Base-by-base conservation (phyloP, 768 basidiomycete species). In the Boletellus ananas region DNA sequence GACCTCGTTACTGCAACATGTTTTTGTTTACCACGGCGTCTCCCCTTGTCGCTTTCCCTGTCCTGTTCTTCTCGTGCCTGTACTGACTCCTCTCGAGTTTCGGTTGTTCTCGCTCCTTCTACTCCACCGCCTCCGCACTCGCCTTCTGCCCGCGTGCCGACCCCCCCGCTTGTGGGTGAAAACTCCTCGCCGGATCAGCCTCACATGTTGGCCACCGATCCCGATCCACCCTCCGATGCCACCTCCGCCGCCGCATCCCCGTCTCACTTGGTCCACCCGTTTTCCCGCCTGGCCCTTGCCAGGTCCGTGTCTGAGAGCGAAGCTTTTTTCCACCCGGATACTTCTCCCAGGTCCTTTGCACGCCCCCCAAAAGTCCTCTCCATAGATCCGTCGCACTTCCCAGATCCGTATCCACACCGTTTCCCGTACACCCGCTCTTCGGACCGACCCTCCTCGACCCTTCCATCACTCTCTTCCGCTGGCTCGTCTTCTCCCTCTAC, bases 401-500 rank as follows among this genome's bases (percentile, higher is more conserved):
- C 87, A 18, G 84, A 88, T 66, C 84, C 84, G 20, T 83, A 86
- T 68, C 82, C 85, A 21, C 81, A 78, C 51, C 79, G 80, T 36
- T 69, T 74, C 10, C 79, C 72, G 6, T 80, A 74, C 44, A 70
- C 69, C 58, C 72, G 60, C 42, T 57, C 57, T 20, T 68, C 68
- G 17, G 66, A 67, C 41, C 58, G 68, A 47, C 27, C 54, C n/a
- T 70, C 70, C 9, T 71, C 71, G 1, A 52, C 72, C 5, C 70
- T 77, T 11, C 84, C 84, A 4, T 74, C 83, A 14, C 80, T 87
- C 47, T 88, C 86, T 3, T 85, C 85, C 4, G 78, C 79, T 36
- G 80, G 80, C 39, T 86, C 90, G 0, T 84, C 85, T 21, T 81
- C 84, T 29, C 75, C 78, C 2, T 88, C 87, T 5, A 80, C 85